Evolutionary conservation across 2,329 filamentous ascomycete species (phyloP), one percentile per base, ranked within the genome.

Genomic region (Fusarium zealandicum): DNA sequence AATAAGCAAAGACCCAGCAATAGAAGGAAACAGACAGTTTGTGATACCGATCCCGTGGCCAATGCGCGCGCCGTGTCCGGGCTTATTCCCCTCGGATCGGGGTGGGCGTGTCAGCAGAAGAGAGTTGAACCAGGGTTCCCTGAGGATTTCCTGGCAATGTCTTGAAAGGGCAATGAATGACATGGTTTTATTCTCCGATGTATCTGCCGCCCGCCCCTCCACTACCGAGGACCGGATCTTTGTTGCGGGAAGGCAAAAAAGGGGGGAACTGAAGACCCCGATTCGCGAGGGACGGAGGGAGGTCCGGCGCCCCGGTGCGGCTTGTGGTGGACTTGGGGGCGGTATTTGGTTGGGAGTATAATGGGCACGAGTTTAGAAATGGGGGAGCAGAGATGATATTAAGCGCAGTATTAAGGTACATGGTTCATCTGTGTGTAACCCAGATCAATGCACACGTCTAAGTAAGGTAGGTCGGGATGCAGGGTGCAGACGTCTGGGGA

Each of bases 291-390:
- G 8, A 9, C 27, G 44, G 37, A 32, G 20, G 13, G 31, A 17
- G 14, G 18, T 8, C 54, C 54, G 54, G 13, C 38, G 7, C 54
- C 54, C 51, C 53, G 51, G 22, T 6, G 9, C n/a, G n/a, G n/a
- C n/a, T n/a, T n/a, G n/a, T n/a, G n/a, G n/a, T n/a, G n/a, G n/a
- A n/a, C n/a, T n/a, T n/a, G n/a, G n/a, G n/a, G n/a, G n/a, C n/a
- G n/a, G n/a, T n/a, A n/a, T n/a, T n/a, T n/a, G n/a, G n/a, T n/a
- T n/a, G n/a, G n/a, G n/a, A n/a, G n/a, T n/a, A n/a, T n/a, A n/a
- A n/a, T n/a, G n/a, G n/a, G n/a, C n/a, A n/a, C n/a, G n/a, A n/a
- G n/a, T n/a, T n/a, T n/a, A n/a, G n/a, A n/a, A n/a, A n/a, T n/a
- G n/a, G n/a, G 22, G 20, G 6, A 25, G 9, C 9, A 9, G 22